Evolutionary conservation across 306 rosid species (phyloP), one percentile per base, ranked within the genome.

Genomic region (Acacia melanoxylon): DNA sequence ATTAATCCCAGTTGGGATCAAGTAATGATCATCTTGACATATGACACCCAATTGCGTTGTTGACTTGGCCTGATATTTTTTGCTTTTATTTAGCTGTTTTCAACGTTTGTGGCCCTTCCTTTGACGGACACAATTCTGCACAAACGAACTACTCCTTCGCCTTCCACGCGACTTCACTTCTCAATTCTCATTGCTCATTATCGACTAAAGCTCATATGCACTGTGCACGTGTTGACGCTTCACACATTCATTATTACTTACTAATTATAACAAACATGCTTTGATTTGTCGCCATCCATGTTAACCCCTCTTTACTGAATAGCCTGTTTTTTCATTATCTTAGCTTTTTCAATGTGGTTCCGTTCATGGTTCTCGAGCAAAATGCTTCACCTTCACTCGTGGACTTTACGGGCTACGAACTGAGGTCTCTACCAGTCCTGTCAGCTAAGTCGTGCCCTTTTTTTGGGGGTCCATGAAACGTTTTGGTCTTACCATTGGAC

Each of bases 1-100:
- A 85, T 85, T 84, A 58, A 22, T 58, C 65, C 65, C 85, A 24
- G 8, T 88, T 83, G 3, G 3, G 20, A 16, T 65, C 42, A 2
- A 27, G 20, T 12, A 62, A 27, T 25, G 15, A 25, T 27, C 6
- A 24, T 63, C 16, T 5, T 2, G 0, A 19, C 76, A 20, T 22
- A 68, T 68, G 78, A 54, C 31, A 41, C 40, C 68, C 76, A 62
- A 71, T 68, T 66, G 42, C 17, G 14, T 25, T 22, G 2, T 45
- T 20, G 16, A 29, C 52, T 69, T 16, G n/a, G 56, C 20, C n/a
- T 51, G 19, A 51, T 68, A 44, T 48, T 14, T 14, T 48, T 2
- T 14, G 24, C 65, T 40, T 22, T 6, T 56, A n/a, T 56, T 56
- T n/a, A n/a, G 52, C 46, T 13, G 24, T 45, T 33, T 19, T 33